phyloP scores from a whole-genome alignment of 2,329 filamentous ascomycete species.

The Pseudogymnoascus sp. region DNA sequence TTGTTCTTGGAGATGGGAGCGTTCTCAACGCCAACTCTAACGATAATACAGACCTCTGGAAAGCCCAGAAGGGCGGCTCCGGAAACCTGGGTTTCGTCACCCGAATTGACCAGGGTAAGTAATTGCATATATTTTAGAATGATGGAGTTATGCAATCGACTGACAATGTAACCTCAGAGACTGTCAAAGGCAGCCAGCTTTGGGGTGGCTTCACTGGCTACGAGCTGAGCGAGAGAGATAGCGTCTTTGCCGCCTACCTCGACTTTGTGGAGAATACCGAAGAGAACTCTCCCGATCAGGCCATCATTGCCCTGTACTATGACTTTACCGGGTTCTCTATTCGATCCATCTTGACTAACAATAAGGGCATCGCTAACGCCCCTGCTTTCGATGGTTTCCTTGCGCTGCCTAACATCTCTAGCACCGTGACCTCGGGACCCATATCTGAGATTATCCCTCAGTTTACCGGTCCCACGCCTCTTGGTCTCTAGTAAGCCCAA shows the following conservation, averaged over 20 bases:
- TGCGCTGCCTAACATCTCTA: slow-evolving; percentile 14
- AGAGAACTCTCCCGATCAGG: slow-evolving; percentile 19
- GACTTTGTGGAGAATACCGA: slow-evolving; percentile 16
- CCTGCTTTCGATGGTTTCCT: slow-evolving; percentile 12
- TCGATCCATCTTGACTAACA: slow-evolving; percentile 9
- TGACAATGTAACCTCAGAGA: slow-evolving; percentile 12
- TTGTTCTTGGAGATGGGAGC: slow-evolving; percentile 42
- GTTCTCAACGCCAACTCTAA: slow-evolving; percentile 37
- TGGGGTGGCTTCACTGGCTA: slow-evolving; percentile 16
- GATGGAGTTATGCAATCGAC: slow-evolving; percentile 9
- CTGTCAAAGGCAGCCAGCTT: slow-evolving; percentile 11
- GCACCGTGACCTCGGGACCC: slow-evolving; percentile 14
- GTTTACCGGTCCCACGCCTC: slow-evolving; percentile 15
- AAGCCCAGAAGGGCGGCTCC: slow-evolving; percentile 45
- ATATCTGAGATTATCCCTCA: slow-evolving; percentile 13
- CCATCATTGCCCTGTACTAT: slow-evolving; percentile 20
- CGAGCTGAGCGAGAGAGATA: slow-evolving; percentile 13
- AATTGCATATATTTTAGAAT: not conserved
- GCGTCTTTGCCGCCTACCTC: slow-evolving; percentile 15
- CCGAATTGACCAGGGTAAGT: slow-evolving; percentile 15
- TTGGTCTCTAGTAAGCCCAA: slow-evolving; percentile 15
- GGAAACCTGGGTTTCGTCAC: slow-evolving; percentile 48
- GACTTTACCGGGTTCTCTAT: slow-evolving; percentile 12
- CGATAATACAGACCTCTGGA: slow-evolving; percentile 41
- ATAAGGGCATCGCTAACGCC: slow-evolving; percentile 5